Evolutionary conservation across 768 basidiomycete genomes (phyloP).

Genomic region (Pulveroboletus frians): DNA sequence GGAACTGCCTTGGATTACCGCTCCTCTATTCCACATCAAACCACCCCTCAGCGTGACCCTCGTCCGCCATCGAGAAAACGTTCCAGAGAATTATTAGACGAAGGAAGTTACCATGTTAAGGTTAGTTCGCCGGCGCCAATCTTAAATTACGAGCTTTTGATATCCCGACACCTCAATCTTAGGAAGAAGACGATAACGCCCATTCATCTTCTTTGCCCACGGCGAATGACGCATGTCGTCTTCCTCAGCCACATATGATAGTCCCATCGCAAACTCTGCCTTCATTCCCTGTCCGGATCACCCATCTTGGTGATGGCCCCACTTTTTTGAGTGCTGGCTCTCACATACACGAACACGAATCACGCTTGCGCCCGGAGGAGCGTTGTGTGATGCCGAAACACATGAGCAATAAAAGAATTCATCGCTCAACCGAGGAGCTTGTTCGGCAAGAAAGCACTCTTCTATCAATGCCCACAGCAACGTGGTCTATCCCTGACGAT

Average conservation of each 20-base stretch:
- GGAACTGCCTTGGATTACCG: conserved; percentile 15
- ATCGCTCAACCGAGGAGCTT: conserved; percentile 26
- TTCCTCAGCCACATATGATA: conserved; percentile 21
- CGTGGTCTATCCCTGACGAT: conserved; percentile 34
- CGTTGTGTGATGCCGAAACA: conserved; percentile 16
- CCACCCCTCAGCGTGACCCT: conserved; percentile 14
- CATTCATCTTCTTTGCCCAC: conserved; percentile 17
- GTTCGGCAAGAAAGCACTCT: conserved; percentile 26
- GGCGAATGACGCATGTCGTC: conserved; percentile 21
- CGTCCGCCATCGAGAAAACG: conserved; percentile 30
- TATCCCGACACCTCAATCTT: conserved; percentile 20
- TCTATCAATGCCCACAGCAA: conserved; percentile 23
- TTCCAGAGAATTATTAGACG: conserved; percentile 29
- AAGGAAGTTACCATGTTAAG: conserved; percentile 26
- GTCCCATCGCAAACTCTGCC: conserved; percentile 20
- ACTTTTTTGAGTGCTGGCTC: conserved; percentile 11
- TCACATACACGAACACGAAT: conserved; percentile 18
- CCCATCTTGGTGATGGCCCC: conserved; percentile 11
- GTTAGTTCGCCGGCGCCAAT: conserved; percentile 28
- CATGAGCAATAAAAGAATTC: conserved; percentile 25
- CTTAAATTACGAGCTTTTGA: conserved; percentile 25
- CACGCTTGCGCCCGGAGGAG: conserved; percentile 24
- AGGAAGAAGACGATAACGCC: conserved; percentile 25
- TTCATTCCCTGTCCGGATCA: conserved; percentile 11
- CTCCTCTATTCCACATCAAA: conserved; percentile 10